Evolutionary conservation across 768 basidiomycete genomes (phyloP), one percentile per base, ranked within the genome.

Genomic region (Nidularia pulvinata): DNA sequence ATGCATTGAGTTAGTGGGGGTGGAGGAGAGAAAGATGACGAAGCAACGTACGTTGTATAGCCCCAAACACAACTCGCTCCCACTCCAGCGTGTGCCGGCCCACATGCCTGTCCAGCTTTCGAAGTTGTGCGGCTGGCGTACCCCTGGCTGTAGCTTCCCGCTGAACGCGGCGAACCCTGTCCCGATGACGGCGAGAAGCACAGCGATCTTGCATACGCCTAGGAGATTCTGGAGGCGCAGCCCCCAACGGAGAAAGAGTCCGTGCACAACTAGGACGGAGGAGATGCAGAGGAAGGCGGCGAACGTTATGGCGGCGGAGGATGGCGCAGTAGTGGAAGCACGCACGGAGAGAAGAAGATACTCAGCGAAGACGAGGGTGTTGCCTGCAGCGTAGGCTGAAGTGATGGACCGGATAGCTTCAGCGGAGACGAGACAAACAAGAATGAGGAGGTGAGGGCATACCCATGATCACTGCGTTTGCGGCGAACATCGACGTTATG

Each of bases 211-310:
- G 65, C 82, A 71, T 9, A 72, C 56, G 10, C 83, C 84, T 6
- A 85, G 74, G 6, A 63, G 51, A 56, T 85, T 82, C 59, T 83
- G 82, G 11, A 85, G 61, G 22, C 73, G 76, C 2, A 85, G 53
- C 10, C 84, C 83, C 65, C 73, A 75, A n/a, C 69, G 70, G 16
- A 73, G 60, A 54, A 71, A 72, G 16, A 63, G 69, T 25, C 79
- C 77, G 56, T 69, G 63, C 37, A 70, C 46, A 11, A 68, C 46
- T 19, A 65, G 51, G 25, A 56, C 54, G 58, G 66, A 69, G 19
- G 67, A 65, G 48, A 70, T 58, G 49, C 61, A 67, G 6, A 53
- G 55, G 37, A 65, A 65, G 9, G 56, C 67, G 25, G 58, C 59
- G 25, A 68, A 36, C 33, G 62, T 61, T 13, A 67, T 58, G 6